Percentiles rank a stretch among this genome's conserved stretches.
Conservation (phyloP, 2,329 filamentous ascomycete genomes). For the Escovopsis weberi region DNA sequence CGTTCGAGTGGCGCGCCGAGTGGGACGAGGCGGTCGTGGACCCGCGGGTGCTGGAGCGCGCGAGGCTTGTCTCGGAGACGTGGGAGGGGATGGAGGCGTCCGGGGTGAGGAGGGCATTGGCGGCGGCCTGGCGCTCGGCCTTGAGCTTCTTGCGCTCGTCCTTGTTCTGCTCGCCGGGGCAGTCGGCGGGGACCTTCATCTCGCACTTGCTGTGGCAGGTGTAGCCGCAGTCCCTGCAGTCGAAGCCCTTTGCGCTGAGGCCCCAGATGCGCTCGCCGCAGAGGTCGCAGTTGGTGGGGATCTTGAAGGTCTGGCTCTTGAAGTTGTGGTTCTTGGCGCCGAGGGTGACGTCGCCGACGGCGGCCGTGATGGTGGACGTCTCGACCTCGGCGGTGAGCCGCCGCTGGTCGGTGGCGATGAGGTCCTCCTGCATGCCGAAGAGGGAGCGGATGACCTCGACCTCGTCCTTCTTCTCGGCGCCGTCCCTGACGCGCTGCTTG, state of each 20-base stretch:
- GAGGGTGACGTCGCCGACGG: slow-evolving; percentile 81
- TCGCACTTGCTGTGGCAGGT: slow-evolving; percentile 98
- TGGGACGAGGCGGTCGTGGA: slow-evolving; percentile 62
- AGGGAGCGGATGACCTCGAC: slow-evolving; percentile 71
- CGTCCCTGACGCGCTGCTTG: slow-evolving; percentile 65
- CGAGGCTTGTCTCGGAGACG: slow-evolving; percentile 49
- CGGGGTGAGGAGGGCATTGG: slow-evolving; percentile 44
- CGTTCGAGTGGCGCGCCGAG: slow-evolving; percentile 56
- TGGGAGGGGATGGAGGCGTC: slow-evolving; percentile 25
- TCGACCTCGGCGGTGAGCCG: slow-evolving; percentile 84
- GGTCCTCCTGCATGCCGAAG: slow-evolving; percentile 68
- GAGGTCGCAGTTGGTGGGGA: slow-evolving; percentile 94
- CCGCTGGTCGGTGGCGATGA: slow-evolving; percentile 73
- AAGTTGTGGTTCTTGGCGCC: slow-evolving; percentile 95
- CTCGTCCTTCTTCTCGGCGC: slow-evolving; percentile 79
- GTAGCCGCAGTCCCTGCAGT: slow-evolving; percentile 92
- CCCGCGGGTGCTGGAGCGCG: slow-evolving; percentile 75
- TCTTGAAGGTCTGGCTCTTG: slow-evolving; percentile 98
- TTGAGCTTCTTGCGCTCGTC: slow-evolving; percentile 95
- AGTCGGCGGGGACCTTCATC: slow-evolving; percentile 95
- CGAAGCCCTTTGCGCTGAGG: slow-evolving; percentile 87
- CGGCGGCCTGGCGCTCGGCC: slow-evolving; percentile 64
- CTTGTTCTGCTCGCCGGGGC: slow-evolving; percentile 84
- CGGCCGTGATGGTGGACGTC: slow-evolving; percentile 79
- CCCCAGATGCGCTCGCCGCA: slow-evolving; percentile 97